Conservation (phyloP, 805 yeast species). For the Candida vaughaniae region DNA sequence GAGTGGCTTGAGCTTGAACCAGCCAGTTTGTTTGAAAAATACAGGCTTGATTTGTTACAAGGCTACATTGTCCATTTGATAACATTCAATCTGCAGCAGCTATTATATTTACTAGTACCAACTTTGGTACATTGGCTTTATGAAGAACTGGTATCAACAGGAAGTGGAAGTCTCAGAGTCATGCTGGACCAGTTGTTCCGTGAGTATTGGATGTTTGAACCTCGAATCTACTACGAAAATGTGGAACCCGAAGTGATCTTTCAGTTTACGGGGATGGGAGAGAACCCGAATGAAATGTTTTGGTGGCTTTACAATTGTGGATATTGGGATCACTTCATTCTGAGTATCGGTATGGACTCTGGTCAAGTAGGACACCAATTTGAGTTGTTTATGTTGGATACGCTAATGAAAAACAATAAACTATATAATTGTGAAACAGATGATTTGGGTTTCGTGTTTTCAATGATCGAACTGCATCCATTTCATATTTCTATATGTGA, state of each 20-base stretch:
- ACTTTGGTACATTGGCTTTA: conserved; percentile 37
- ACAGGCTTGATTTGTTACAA: conserved; percentile 24
- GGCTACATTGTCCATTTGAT: conserved; percentile 37
- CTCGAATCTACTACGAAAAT: conserved; percentile 13
- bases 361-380: conserved; percentile 15
- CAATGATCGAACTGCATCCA: too few species aligned
- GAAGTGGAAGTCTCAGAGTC: conserved; percentile 3
- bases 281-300: conserved; percentile 7
- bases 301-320: conserved; percentile 27
- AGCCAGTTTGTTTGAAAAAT: conserved; percentile 14
- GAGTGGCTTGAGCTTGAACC: conserved; percentile 39
- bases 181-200: conserved; percentile 18
- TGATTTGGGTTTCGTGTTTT: not conserved
- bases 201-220: conserved; percentile 24
- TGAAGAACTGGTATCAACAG: conserved; percentile 20
- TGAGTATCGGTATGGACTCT: conserved; percentile 9
- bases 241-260: conserved; percentile 12
- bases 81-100: conserved; percentile 32
- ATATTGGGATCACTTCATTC: conserved; percentile 28
- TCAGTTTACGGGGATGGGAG: conserved; percentile 15
- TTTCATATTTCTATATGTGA: conserved; percentile 19
- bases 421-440: conserved; percentile 5
- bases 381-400: conserved; percentile 24
- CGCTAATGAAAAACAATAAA: conserved; percentile 18
- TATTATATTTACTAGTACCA: conserved; percentile 33